phyloP scores from a whole-genome alignment of 2,329 filamentous ascomycete genomes.

The Colletotrichum navitas region DNA sequence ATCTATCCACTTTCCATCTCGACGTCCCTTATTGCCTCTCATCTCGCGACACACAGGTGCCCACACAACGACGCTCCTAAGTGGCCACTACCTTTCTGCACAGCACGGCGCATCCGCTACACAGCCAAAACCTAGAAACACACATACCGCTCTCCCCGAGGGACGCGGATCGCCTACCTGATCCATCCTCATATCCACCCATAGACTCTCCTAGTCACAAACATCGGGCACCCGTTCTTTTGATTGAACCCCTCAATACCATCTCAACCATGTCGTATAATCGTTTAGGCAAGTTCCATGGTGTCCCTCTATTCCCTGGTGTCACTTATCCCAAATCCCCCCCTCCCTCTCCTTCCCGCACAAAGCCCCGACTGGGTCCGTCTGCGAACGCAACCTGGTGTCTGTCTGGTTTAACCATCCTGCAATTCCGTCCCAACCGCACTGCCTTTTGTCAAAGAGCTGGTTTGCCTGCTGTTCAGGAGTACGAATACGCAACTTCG shows the following conservation, averaged over 20 bases:
- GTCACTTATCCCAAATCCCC: slow-evolving; percentile 41
- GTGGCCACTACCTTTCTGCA: slow-evolving; percentile 30
- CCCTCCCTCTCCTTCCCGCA: slow-evolving; percentile 16
- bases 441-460: slow-evolving; percentile 7
- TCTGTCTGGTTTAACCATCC: slow-evolving; percentile 16
- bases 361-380: slow-evolving; percentile 33
- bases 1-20: slow-evolving; percentile 25
- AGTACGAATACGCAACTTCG: slow-evolving; percentile 30
- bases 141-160: slow-evolving; percentile 32
- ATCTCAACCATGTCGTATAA: slow-evolving; percentile 76
- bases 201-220: slow-evolving; percentile 39
- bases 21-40: slow-evolving; percentile 10
- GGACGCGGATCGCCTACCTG: slow-evolving; percentile 34
- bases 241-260: slow-evolving; percentile 33
- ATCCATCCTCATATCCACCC: slow-evolving; percentile 40
- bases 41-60: slow-evolving; percentile 17
- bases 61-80: slow-evolving; percentile 10
- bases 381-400: slow-evolving; percentile 17
- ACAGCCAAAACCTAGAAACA: slow-evolving; percentile 38
- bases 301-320: slow-evolving; percentile 45
- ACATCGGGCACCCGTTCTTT: slow-evolving; percentile 43
- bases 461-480: slow-evolving; percentile 17
- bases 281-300: slow-evolving; percentile 72
- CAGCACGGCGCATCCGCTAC: slow-evolving; percentile 36
- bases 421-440: slow-evolving; percentile 15